A percentile compares a stretch with the other conserved stretches of the same genome.
phyloP scores from a whole-genome alignment of 2,329 filamentous ascomycete genomes.

The Colletotrichum chrysophilum region DNA sequence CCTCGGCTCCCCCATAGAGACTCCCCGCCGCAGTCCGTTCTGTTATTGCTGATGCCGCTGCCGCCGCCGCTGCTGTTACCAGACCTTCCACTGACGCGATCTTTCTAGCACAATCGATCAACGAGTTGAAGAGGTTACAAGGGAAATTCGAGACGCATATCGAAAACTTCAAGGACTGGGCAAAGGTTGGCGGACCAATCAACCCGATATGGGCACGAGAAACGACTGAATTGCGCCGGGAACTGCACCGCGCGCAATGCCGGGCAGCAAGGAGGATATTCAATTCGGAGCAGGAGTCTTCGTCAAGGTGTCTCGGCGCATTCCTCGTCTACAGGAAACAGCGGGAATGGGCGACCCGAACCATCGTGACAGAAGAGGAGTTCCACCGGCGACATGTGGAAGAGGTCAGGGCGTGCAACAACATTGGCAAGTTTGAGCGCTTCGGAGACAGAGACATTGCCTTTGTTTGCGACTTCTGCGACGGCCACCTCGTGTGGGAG shows the following conservation, averaged over 20 bases:
- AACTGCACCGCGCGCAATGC: constrained; percentile 64
- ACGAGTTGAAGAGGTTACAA: constrained; percentile 53
- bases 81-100: constrained; percentile 18
- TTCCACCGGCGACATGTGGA: constrained; percentile 46
- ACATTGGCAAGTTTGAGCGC: constrained; percentile 60
- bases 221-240: constrained; percentile 51
- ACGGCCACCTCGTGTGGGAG: constrained; percentile 64
- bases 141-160: constrained; percentile 52
- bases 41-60: neutral
- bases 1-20: neutral
- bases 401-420: constrained; percentile 56
- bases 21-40: neutral
- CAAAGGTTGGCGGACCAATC: constrained; percentile 58
- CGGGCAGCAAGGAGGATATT: constrained; percentile 62
- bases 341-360: constrained; percentile 36
- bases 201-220: constrained; percentile 61
- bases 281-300: constrained; percentile 51
- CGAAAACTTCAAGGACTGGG: constrained; percentile 60
- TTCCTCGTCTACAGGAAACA: constrained; percentile 59
- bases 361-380: constrained; percentile 34
- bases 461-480: constrained; percentile 67
- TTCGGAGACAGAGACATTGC: constrained; percentile 59
- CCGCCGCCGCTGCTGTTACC: neutral
- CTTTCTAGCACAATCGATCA: constrained; percentile 53
- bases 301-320: constrained; percentile 59